Percentiles rank a stretch among this genome's conserved stretches.
Conservation (phyloP, 2,329 filamentous ascomycete species). For the Colletotrichum endophyticum region DNA sequence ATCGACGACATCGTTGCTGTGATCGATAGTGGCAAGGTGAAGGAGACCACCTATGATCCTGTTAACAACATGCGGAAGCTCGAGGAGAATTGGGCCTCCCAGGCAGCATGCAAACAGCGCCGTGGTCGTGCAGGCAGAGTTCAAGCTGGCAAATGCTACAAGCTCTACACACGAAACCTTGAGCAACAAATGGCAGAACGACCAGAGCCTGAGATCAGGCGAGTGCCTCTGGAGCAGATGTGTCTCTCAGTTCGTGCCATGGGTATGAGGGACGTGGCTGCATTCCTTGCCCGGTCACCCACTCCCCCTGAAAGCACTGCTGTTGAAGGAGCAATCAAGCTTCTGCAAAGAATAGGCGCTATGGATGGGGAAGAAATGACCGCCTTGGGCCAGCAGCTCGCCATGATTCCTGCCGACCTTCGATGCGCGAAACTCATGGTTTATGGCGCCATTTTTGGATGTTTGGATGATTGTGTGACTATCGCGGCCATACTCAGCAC, state of each 20-base stretch:
- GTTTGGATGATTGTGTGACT: slow-evolving; percentile 84
- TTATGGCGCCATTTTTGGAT: slow-evolving; percentile 92
- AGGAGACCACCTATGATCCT: slow-evolving; percentile 93
- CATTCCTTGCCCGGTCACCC: slow-evolving; percentile 83
- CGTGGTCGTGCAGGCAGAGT: slow-evolving; percentile 94
- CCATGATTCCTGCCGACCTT: slow-evolving; percentile 92
- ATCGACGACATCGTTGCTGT: slow-evolving; percentile 97
- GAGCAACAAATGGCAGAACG: slow-evolving; percentile 87
- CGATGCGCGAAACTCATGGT: slow-evolving; percentile 95
- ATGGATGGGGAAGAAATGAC: slow-evolving; percentile 87
- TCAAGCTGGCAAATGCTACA: slow-evolving; percentile 89
- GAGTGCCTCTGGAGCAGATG: slow-evolving; percentile 91
- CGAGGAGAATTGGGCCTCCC: slow-evolving; percentile 93
- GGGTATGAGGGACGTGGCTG: slow-evolving; percentile 82
- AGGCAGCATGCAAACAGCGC: slow-evolving; percentile 92
- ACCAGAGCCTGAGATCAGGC: slow-evolving; percentile 90
- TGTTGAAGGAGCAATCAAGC: slow-evolving; percentile 81
- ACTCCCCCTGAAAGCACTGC: slow-evolving; percentile 87
- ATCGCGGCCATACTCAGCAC: slow-evolving; percentile 93
- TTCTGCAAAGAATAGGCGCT: slow-evolving; percentile 86
- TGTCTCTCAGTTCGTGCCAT: slow-evolving; percentile 95
- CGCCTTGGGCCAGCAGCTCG: slow-evolving; percentile 89
- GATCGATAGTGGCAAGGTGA: slow-evolving; percentile 93
- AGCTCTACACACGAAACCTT: slow-evolving; percentile 86
- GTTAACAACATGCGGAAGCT: slow-evolving; percentile 93